phyloP scores from a whole-genome alignment of 1,139 yeast genomes.

The Protomyces arabidopsidicola region DNA sequence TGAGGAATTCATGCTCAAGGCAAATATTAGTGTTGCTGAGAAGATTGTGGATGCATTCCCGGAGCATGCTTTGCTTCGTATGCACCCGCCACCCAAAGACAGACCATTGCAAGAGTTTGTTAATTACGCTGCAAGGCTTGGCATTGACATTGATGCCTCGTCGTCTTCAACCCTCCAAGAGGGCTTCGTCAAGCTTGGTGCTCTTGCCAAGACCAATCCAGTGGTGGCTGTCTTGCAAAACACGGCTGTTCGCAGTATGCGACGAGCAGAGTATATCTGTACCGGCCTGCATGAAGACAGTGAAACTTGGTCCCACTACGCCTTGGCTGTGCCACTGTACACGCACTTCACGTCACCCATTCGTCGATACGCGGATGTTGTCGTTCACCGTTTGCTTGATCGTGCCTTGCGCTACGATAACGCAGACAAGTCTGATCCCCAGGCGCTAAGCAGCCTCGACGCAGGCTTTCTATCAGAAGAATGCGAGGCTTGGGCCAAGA shows the following conservation, averaged over 20 bases:
- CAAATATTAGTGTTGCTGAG: conserved; percentile 81
- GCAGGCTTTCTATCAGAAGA: conserved; percentile 14
- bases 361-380: conserved; percentile 84
- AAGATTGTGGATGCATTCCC: conserved; percentile 72
- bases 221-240: conserved; percentile 75
- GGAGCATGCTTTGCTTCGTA: conserved; percentile 74
- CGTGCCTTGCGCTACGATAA: conserved; percentile 49
- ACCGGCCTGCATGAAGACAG: conserved; percentile 85
- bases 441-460: neutral
- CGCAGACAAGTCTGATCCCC: neutral
- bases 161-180: conserved; percentile 68
- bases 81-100: conserved; percentile 79
- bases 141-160: conserved; percentile 64
- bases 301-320: conserved; percentile 64
- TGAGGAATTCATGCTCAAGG: conserved; percentile 74
- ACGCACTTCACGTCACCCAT: conserved; percentile 96
- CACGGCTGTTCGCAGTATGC: conserved; percentile 72
- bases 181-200: conserved; percentile 62
- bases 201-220: conserved; percentile 40
- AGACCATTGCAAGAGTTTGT: conserved; percentile 78
- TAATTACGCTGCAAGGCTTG: conserved; percentile 58
- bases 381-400: conserved; percentile 88
- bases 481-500: conserved; percentile 53
- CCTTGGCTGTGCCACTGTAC: conserved; percentile 75
- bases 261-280: conserved; percentile 78